Base-by-base conservation (phyloP, 1,284 basidiomycete genomes). In the Cutaneotrichosporon dermatis region DNA sequence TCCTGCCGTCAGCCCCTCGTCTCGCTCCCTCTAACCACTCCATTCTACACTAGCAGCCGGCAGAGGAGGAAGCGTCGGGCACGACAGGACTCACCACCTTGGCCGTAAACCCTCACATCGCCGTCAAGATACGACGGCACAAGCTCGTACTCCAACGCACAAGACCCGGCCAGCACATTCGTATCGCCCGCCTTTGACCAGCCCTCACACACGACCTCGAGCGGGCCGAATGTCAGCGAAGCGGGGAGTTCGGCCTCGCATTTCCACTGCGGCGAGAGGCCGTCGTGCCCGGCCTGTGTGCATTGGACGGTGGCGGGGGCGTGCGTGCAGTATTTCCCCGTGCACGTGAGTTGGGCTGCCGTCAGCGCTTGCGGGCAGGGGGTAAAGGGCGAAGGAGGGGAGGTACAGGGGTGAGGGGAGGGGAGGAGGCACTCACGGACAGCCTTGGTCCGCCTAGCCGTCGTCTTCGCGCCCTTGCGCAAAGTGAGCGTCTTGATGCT, bases 191-290 rank as follows among this genome's bases (percentile, higher is more conserved):
- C 83, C 34, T 82, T 79, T 40, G 82, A 83, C 86, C 87, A 97
- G 9, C 93, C 92, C 79, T 97, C 93, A 69, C 93, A 97, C 16
- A 85, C 86, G 1, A 97, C 88, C 61, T 86, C 83, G 0, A 95
- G 86, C 58, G 85, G 82, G 7, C 93, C 93, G 60, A 97, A 87
- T 12, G 90, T 81, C 56, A 94, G 74, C 2, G 84, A 80, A 45
- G 86, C 84, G 2, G 92, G 92, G 8, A 97, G 80, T 72, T 97
- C 92, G 6, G 92, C 89, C 72, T 91, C 86, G 74, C 93, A 97
- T 86, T 87, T 88, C 91, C 91, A 94, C 69, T 93, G 90, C 4
- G 91, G 84, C 10, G 88, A 85, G 1, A 83, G 79, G 2, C 88
- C 90, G 61, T 79, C 79, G 7, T 89, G 88, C 42, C 92, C 91